phyloP scores from a whole-genome alignment of 1,284 basidiomycete genomes.

The Gymnopus androsaceus region DNA sequence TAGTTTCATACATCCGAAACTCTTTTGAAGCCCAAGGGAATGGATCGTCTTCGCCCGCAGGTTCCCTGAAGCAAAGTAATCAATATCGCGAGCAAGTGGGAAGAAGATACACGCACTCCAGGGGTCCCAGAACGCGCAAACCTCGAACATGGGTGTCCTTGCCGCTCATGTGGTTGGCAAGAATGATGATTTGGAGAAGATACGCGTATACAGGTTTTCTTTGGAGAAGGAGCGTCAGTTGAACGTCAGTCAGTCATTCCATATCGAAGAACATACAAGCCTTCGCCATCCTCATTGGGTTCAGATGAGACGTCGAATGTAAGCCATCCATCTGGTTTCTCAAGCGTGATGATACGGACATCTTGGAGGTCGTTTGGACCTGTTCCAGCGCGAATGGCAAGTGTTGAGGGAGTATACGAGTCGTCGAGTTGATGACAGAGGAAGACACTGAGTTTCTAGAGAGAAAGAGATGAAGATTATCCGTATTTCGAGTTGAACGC shows the following conservation, averaged over 20 bases:
- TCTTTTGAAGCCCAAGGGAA: conserved; percentile 64
- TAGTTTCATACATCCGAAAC: conserved; percentile 79
- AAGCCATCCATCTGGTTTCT: conserved; percentile 95
- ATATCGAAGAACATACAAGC: conserved; percentile 52
- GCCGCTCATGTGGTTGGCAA: conserved; percentile 96
- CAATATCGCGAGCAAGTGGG: neutral
- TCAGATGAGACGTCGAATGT: conserved; percentile 86
- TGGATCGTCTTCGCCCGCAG: conserved; percentile 58
- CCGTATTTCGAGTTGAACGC: neutral
- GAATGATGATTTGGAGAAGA: conserved; percentile 87
- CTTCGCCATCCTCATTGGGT: conserved; percentile 74
- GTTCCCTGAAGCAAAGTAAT: conserved; percentile 36
- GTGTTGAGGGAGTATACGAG: conserved; percentile 93
- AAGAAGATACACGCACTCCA: conserved; percentile 59
- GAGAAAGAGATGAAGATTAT: neutral
- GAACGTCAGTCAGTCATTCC: conserved; percentile 5
- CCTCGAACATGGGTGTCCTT: conserved; percentile 98
- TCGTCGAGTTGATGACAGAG: conserved; percentile 90
- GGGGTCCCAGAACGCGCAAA: conserved; percentile 81
- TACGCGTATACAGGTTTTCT: conserved; percentile 90
- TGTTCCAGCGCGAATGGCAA: conserved; percentile 91
- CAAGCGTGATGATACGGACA: conserved; percentile 80
- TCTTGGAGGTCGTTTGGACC: conserved; percentile 92
- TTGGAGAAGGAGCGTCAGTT: conserved; percentile 5
- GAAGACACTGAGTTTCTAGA: conserved; percentile 89